Conservation (phyloP, 2,329 filamentous ascomycete genomes). For the Pestalotiopsis sp. region DNA sequence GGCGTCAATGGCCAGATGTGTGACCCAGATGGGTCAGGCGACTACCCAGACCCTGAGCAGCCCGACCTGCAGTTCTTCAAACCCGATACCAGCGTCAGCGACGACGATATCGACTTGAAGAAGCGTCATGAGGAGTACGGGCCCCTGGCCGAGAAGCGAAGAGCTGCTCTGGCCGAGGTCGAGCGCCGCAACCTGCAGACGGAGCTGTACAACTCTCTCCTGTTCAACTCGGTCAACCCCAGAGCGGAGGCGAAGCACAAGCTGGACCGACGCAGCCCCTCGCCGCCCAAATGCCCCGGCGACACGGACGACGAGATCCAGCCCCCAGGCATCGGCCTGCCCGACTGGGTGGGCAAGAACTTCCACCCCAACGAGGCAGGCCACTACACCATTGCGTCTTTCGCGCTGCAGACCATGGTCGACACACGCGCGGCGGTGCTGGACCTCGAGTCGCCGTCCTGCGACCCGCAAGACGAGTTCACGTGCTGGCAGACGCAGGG, state of each 20-base stretch:
- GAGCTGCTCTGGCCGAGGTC: not conserved
- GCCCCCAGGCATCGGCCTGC: slow-evolving; percentile 28
- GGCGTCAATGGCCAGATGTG: slow-evolving; percentile 35
- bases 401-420: slow-evolving; percentile 24
- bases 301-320: slow-evolving; percentile 11
- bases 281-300: slow-evolving; percentile 29
- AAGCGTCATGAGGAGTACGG: not conserved
- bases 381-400: slow-evolving; percentile 31
- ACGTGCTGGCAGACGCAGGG: slow-evolving; percentile 29
- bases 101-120: not conserved
- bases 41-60: slow-evolving; percentile 32
- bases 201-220: slow-evolving; percentile 24
- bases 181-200: not conserved
- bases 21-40: slow-evolving; percentile 20
- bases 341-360: slow-evolving; percentile 30
- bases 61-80: slow-evolving; percentile 37
- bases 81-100: slow-evolving; percentile 20
- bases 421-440: slow-evolving; percentile 24
- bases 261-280: slow-evolving; percentile 26
- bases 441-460: slow-evolving; percentile 15
- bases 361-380: slow-evolving; percentile 37
- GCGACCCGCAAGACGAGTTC: slow-evolving; percentile 22
- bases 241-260: slow-evolving; percentile 23
- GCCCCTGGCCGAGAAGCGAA: not conserved
- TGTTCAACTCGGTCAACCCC: slow-evolving; percentile 26